These are phyloP conservation scores for Aphanoascus verrucosus DNA, from an alignment of 2,329 filamentous ascomycete species.

Conservation along the genomic window DNA sequence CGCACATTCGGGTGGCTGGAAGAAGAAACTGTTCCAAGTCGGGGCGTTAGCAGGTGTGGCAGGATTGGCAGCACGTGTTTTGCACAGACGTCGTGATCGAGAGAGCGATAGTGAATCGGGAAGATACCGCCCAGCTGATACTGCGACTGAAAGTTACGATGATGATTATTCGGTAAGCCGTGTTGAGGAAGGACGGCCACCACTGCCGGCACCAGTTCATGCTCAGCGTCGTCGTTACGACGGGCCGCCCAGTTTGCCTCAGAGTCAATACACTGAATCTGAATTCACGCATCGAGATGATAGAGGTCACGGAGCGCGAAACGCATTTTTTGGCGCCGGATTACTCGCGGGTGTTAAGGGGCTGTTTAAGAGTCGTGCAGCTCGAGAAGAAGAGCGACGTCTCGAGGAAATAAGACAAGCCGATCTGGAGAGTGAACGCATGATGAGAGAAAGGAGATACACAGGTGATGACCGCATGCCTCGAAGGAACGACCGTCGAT, in stretches of 20 bases:
- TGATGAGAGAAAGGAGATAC: conserved; percentile 50
- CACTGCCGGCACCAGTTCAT: conserved; percentile 21
- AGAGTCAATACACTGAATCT: conserved; percentile 30
- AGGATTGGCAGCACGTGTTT: conserved; percentile 50
- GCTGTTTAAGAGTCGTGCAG: conserved; percentile 50
- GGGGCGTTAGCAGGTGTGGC: conserved; percentile 54
- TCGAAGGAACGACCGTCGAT: conserved; percentile 13
- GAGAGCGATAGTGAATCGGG: conserved; percentile 45
- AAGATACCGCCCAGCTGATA: conserved; percentile 44
- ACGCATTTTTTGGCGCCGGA: conserved; percentile 55
- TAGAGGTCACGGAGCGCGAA: conserved; percentile 42
- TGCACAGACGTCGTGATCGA: conserved; percentile 46
- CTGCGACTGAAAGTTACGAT: conserved; percentile 35
- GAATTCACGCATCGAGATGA: conserved; percentile 34
- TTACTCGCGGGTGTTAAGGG: conserved; percentile 50
- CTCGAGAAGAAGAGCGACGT: conserved; percentile 39
- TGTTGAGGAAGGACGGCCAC: conserved; percentile 45
- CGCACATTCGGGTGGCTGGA: conserved; percentile 44
- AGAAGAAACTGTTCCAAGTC: conserved; percentile 49
- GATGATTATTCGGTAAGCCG: conserved; percentile 32
- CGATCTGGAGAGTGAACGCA: conserved; percentile 43
- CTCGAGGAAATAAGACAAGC: conserved; percentile 33
- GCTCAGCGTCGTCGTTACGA: conserved; percentile 25
- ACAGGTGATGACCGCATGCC: conserved; percentile 11
- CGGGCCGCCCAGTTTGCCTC: conserved; percentile 24